Evolutionary conservation across 1,139 yeast species (phyloP), one percentile per base, ranked within the genome.

Genomic region (Kodamaea suecica): DNA sequence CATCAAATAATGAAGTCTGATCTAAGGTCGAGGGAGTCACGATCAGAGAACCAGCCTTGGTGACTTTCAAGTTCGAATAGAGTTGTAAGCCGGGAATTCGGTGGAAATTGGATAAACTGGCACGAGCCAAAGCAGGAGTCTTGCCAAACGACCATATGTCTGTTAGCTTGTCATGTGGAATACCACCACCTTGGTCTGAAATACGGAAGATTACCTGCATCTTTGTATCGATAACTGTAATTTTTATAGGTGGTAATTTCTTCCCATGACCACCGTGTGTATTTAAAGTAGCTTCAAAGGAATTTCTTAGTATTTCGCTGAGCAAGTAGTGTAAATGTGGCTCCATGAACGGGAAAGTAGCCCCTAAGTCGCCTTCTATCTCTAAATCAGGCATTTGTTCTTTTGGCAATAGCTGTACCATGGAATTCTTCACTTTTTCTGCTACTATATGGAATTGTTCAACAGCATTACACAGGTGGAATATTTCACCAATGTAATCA

Each of bases 171-270:
- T 75, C 77, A 33, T 73, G 73, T 10, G 73, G 66, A 23, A 85
- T 64, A 2, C 97, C 98, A 14, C 97, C 97, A 5, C 96, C 97
- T 46, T 77, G 82, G 56, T 90, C 98, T 3, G 94, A 81, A 34
- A 90, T 77, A 35, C 95, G 70, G 54, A 90, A 83, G 4, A 80
- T 66, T 23, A 86, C 80, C 32, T 80, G 78, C 33, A 78, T 80
- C 13, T 75, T 69, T 20, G 86, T 76, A 45, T 81, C 74, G 2
- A 85, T 69, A 13, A 90, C 75, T 7, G 88, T 78, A 8, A 90
- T 84, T 23, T 65, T 67, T 15, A 90, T 78, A 0, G 95, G 86
- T 0, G 87, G 85, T 4, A 83, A 72, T 34, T 61, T 60, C 26
- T 58, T 49, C 8, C 60, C 46, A 1, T 59, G 53, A 6, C 42